Evolutionary conservation across 1,139 yeast genomes (phyloP), one percentile per base, ranked within the genome.

Genomic region (Magnusiomyces tetraspermus): DNA sequence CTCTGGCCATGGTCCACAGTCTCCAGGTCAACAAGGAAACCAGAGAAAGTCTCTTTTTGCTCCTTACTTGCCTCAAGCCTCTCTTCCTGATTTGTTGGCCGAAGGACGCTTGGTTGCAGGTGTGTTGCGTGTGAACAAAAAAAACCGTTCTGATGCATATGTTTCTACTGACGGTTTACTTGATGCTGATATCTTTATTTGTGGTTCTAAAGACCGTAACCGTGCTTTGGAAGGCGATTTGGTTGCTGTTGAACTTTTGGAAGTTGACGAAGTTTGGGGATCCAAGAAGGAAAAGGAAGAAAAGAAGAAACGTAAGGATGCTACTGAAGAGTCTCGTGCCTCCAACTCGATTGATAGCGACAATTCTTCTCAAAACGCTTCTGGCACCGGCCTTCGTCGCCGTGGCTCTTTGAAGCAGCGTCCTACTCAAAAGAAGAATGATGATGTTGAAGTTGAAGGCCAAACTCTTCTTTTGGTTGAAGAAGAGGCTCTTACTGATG

Each of bases 401-500:
- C 82, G 86, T 63, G 97, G 97, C 22, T 87, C 96, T 1, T 76
- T 92, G 61, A 87, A 89, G 61, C 97, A 90, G 70, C 81, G 98
- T 63, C 97, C 98, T 43, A 87, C 96, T n/a, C 94, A 90, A 77
- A 92, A 92, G 77, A 92, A 92, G 70, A 90, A 89, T 65, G 98
- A 92, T 67, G 98, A 92, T 66, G 96, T 92, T 33, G 98, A 92
- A 71, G 98, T 92, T 48, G 98, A 92, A 70, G 98, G 98, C 50
- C 98, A 92, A 71, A 85, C 95, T 1, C 75, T 92, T 58, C 73
- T 92, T 49, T 74, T 92, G 56, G 95, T 85, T 22, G 98, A 92
- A 70, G 98, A 92, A 67, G 97, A 92, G 64, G 97, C 90, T 67
- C 85, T 89, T 60, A 88, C 85, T 64, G 97, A 92, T 66, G 96